These are phyloP conservation scores for Juncus effusus DNA, from an alignment of 176 grass and related monocot genomes.

Conservation along the genomic window DNA sequence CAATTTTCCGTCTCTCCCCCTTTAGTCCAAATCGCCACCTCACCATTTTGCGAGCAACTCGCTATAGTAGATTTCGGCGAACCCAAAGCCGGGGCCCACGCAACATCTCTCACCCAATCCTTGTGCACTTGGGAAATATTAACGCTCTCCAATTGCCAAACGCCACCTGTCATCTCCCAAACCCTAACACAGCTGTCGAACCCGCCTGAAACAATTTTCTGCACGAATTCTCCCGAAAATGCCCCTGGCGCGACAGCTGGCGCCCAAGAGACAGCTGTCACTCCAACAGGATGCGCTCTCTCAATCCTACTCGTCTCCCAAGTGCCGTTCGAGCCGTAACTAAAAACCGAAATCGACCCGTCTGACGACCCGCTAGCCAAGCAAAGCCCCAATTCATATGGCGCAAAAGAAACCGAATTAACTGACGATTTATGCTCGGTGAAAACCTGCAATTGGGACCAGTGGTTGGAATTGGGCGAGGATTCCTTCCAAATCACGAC, in stretches of 20 bases:
- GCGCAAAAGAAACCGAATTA: slow-evolving; percentile 75
- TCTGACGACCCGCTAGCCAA: slow-evolving; percentile 64
- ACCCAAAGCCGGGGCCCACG: slow-evolving; percentile 63
- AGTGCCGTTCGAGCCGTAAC: slow-evolving; percentile 38
- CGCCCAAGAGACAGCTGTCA: slow-evolving; percentile 62
- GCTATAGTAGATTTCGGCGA: slow-evolving; percentile 57
- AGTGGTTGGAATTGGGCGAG: slow-evolving; percentile 37
- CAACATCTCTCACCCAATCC: slow-evolving; percentile 66
- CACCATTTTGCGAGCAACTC: slow-evolving; percentile 59
- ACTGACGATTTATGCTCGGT: slow-evolving; percentile 67
- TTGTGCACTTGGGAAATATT: slow-evolving; percentile 48
- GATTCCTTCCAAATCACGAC: slow-evolving; percentile 82
- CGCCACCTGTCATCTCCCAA: slow-evolving; percentile 52
- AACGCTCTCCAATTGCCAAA: slow-evolving; percentile 50
- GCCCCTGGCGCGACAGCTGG: slow-evolving; percentile 57
- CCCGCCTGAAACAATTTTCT: slow-evolving; percentile 69
- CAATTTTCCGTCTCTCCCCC: slow-evolving; percentile 55
- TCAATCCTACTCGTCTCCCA: slow-evolving; percentile 60
- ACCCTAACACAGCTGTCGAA: slow-evolving; percentile 60
- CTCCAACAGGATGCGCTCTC: slow-evolving; percentile 61
- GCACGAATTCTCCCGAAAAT: slow-evolving; percentile 49
- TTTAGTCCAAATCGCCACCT: slow-evolving; percentile 67
- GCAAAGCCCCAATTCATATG: slow-evolving; percentile 57
- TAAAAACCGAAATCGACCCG: slow-evolving; percentile 62
- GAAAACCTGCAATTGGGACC: slow-evolving; percentile 62